These are phyloP conservation scores for Cucumis cinereus DNA, from an alignment of 306 rosid genomes.

Conservation along the genomic window DNA sequence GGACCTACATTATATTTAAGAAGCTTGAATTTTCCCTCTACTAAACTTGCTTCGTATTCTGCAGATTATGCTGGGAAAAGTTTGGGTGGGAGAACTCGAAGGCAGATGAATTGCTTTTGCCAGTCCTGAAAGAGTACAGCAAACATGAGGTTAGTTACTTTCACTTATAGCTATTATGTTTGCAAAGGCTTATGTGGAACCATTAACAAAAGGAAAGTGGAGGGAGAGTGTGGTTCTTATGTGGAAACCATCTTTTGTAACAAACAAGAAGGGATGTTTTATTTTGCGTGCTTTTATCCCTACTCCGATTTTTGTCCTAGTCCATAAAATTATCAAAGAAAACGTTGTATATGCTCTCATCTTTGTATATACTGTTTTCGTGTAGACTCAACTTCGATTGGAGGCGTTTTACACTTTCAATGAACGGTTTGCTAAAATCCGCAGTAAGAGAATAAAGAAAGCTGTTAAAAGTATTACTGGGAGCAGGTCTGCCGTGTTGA, in stretches of 20 bases:
- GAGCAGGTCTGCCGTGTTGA: conserved; percentile 29
- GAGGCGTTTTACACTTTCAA: conserved; percentile 89
- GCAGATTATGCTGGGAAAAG: conserved; percentile 92
- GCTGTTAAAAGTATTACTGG: conserved; percentile 81
- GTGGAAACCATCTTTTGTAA: not conserved
- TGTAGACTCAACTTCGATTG: conserved; percentile 82
- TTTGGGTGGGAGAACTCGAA: conserved; percentile 82
- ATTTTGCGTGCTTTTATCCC: not conserved
- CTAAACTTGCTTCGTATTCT: conserved; percentile 7
- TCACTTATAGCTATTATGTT: not conserved
- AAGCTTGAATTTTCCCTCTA: not conserved
- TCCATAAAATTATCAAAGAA: not conserved
- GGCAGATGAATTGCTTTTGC: conserved; percentile 75
- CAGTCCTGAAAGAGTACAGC: conserved; percentile 75
- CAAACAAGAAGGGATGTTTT: not conserved
- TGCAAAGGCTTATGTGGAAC: not conserved
- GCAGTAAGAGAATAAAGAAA: conserved; percentile 82
- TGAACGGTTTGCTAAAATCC: conserved; percentile 86
- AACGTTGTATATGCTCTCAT: conserved; percentile 15
- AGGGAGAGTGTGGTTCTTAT: not conserved
- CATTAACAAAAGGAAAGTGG: not conserved
- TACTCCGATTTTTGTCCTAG: not conserved
- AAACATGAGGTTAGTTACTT: conserved; percentile 56
- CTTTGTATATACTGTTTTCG: conserved; percentile 12
- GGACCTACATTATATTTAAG: not conserved